phyloP scores from a whole-genome alignment of 2,329 filamentous ascomycete genomes.

The Dactylellina haptotyla region DNA sequence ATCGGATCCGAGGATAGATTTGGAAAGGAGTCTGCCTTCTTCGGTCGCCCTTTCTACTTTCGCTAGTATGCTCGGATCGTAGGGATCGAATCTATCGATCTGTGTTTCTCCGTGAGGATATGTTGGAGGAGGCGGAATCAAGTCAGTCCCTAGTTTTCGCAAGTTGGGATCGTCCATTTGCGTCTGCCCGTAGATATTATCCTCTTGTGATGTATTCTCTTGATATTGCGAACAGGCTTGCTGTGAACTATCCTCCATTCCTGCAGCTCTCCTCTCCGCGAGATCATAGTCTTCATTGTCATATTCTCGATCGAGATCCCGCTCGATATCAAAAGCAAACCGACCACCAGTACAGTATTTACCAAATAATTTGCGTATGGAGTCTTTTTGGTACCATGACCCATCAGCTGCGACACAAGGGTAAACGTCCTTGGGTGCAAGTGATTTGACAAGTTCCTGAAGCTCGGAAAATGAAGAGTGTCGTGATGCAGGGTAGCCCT shows the following conservation, averaged over 20 bases:
- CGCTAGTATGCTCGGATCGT: slow-evolving; percentile 23
- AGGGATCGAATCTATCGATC: slow-evolving; percentile 22
- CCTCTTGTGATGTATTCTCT: slow-evolving; percentile 66
- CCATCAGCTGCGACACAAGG: slow-evolving; percentile 78
- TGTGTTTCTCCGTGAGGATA: slow-evolving; percentile 40
- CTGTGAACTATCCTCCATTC: slow-evolving; percentile 40
- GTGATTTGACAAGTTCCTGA: slow-evolving; percentile 73
- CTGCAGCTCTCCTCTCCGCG: slow-evolving; percentile 23
- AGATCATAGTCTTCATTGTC: slow-evolving; percentile 24
- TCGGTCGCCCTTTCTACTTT: slow-evolving; percentile 38
- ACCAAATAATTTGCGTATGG: slow-evolving; percentile 56
- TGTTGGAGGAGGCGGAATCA: slow-evolving; percentile 1
- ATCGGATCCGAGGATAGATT: slow-evolving; percentile 19
- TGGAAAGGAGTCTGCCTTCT: slow-evolving; percentile 27
- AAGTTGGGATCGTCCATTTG: slow-evolving; percentile 24
- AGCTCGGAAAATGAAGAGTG: slow-evolving; percentile 88
- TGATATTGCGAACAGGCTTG: slow-evolving; percentile 62
- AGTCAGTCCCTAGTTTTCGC: neutral
- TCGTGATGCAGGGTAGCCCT: slow-evolving; percentile 82
- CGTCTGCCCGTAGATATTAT: slow-evolving; percentile 57
- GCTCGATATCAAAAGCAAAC: slow-evolving; percentile 57
- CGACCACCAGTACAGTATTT: slow-evolving; percentile 55
- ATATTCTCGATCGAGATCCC: slow-evolving; percentile 24
- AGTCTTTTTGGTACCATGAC: slow-evolving; percentile 70
- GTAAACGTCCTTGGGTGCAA: slow-evolving; percentile 79